phyloP scores from a whole-genome alignment of 2,329 filamentous ascomycete genomes.

The Colletotrichum coccodes region DNA sequence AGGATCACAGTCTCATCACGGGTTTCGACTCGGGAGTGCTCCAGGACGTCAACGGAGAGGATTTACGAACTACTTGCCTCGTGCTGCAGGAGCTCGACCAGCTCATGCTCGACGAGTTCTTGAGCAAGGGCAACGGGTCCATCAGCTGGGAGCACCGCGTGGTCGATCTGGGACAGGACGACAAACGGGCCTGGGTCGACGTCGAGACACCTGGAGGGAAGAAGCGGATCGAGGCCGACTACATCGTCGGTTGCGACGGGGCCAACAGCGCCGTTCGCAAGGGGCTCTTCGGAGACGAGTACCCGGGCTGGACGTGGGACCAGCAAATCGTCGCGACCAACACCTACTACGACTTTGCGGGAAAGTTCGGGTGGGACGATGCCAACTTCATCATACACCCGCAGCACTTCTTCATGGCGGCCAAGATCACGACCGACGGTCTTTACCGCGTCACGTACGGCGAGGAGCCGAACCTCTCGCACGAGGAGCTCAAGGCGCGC shows the following conservation, averaged over 20 bases:
- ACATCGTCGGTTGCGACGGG: constrained; percentile 67
- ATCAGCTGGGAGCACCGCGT: constrained; percentile 60
- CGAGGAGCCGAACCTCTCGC: constrained; percentile 61
- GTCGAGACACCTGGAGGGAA: constrained; percentile 50
- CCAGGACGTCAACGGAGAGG: constrained; percentile 48
- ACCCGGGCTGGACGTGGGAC: constrained; percentile 69
- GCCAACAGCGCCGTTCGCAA: constrained; percentile 59
- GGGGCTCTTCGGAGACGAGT: constrained; percentile 63
- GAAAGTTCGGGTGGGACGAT: constrained; percentile 62
- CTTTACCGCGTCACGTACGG: constrained; percentile 73
- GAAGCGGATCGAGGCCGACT: constrained; percentile 56
- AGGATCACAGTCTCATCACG: constrained; percentile 47
- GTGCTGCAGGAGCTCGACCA: constrained; percentile 54
- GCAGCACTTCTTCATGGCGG: constrained; percentile 70
- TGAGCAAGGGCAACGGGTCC: constrained; percentile 44
- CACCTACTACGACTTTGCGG: constrained; percentile 69
- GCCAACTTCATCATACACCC: constrained; percentile 71
- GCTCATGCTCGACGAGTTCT: constrained; percentile 54
- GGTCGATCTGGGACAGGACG: constrained; percentile 56
- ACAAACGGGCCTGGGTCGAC: constrained; percentile 54
- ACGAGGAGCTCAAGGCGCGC: constrained; percentile 62
- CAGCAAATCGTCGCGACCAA: constrained; percentile 72
- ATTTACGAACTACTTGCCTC: constrained; percentile 52
- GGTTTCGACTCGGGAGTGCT: constrained; percentile 47
- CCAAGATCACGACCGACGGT: constrained; percentile 66